Base-by-base conservation (phyloP, 192 early-diverging fungal genomes). In the Gryganskiella cystojenkinii region DNA sequence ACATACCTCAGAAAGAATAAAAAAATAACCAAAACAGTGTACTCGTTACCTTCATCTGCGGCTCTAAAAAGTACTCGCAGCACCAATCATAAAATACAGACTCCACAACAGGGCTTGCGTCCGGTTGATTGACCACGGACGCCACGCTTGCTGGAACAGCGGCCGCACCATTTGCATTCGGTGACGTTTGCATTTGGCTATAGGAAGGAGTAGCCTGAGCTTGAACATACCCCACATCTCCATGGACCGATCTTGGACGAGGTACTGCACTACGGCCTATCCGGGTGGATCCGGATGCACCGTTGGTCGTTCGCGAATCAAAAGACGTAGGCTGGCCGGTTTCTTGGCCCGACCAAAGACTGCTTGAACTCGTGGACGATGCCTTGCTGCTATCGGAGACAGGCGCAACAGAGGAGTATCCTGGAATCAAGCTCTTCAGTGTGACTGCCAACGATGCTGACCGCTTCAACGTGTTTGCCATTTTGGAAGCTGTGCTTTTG, bases 41-140 rank as follows among this genome's bases (percentile, higher is more conserved):
- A 10, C 9, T 14, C 19, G 72, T 68, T 74, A 90, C 92, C 80
- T 86, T 85, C 89, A 95, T 96, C 74, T 96, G 95, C 25, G 95
- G 92, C 71, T 95, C 91, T 24, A 86, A 86, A 81, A 96, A 96
- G 76, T 92, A 96, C 75, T 94, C 91, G 64, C 93, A 92, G 71
- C 91, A 92, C 92, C 90, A 92, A 47, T 94, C 91, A 61, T 90
- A 95, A 56, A 96, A 92, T 9, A 75, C 76, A 2, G 91, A 93
- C 58, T 86, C 80, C 35, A 91, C 51, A 14, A 64, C 55, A 9
- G 86, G 90, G 43, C 89, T 58, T 10, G 75, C 67, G 40, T 81
- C 83, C 14, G 71, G 71, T 42, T 64, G 81, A 11, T 81, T 74
- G 15, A 46, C 33, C 11, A 56, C 63, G 13, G 65, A 3, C 3